Percentiles rank a stretch among this genome's conserved stretches.
phyloP scores from a whole-genome alignment of 768 basidiomycete species.

The Suillus alpinus region DNA sequence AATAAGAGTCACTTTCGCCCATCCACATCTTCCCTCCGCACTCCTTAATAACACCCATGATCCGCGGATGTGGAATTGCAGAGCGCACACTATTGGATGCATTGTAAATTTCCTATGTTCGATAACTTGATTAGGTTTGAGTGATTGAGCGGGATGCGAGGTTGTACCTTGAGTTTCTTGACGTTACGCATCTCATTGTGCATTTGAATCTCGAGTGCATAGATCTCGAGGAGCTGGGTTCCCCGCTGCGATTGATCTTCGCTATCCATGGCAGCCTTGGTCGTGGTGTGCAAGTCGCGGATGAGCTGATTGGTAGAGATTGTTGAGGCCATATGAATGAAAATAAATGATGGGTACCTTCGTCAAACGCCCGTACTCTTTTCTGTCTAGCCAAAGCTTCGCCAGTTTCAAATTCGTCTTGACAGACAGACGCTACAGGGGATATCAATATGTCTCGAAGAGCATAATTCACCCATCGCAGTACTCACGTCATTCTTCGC shows the following conservation, averaged over 20 bases:
- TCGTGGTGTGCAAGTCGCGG: slow-evolving; percentile 69
- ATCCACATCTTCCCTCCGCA: slow-evolving; percentile 99
- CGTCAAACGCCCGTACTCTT: slow-evolving; percentile 82
- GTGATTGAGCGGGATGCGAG: background rate
- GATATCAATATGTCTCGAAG: background rate
- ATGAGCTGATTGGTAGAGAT: slow-evolving; percentile 51
- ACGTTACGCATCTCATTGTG: slow-evolving; percentile 94
- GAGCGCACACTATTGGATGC: slow-evolving; percentile 90
- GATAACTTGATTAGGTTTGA: background rate
- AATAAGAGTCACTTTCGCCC: slow-evolving; percentile 77
- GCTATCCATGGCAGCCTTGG: slow-evolving; percentile 55
- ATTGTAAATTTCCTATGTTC: slow-evolving; percentile 88
- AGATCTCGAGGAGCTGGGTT: slow-evolving; percentile 93
- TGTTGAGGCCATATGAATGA: background rate
- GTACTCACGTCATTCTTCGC: slow-evolving; percentile 88
- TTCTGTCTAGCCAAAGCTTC: slow-evolving; percentile 94
- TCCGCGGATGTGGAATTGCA: slow-evolving; percentile 96
- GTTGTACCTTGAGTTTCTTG: slow-evolving; percentile 85
- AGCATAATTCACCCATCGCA: background rate
- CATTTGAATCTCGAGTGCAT: slow-evolving; percentile 99
- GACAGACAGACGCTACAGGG: slow-evolving; percentile 74
- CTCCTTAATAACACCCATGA: slow-evolving; percentile 99
- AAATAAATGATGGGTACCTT: slow-evolving; percentile 47
- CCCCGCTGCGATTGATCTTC: slow-evolving; percentile 91
- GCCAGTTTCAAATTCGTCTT: slow-evolving; percentile 98